phyloP scores from a whole-genome alignment of 192 early-diverging fungal genomes.

The Coemansia sp. region DNA sequence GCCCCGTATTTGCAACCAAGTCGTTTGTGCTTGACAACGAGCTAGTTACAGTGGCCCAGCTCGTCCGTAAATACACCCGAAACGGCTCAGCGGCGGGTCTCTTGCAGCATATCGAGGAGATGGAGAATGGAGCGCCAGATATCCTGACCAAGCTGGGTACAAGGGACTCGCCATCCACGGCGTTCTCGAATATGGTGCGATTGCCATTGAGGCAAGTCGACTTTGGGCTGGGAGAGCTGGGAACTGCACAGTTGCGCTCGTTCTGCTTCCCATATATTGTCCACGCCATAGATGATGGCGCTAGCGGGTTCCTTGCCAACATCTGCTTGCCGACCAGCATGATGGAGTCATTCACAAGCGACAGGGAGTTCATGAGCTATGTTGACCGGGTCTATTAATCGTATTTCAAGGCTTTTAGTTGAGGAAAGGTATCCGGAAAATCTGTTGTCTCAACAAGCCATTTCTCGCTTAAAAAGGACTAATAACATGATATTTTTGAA shows the following conservation, averaged over 20 bases:
- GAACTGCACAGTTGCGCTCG: slow-evolving; percentile 17
- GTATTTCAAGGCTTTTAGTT: too few relatives aligned
- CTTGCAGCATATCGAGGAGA: neutral
- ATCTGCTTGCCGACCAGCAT: slow-evolving; percentile 6
- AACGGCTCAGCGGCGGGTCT: neutral
- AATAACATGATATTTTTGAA: neutral
- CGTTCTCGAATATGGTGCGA: slow-evolving; percentile 30
- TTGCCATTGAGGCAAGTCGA: neutral
- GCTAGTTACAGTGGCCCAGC: slow-evolving; percentile 4
- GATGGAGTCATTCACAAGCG: neutral
- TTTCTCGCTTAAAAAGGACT: neutral
- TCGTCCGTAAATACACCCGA: neutral
- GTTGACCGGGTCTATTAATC: neutral
- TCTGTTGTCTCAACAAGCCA: too few relatives aligned
- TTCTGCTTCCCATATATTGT: slow-evolving; percentile 22
- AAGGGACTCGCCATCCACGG: slow-evolving; percentile 17
- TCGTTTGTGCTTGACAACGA: neutral
- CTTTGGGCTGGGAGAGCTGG: slow-evolving; percentile 3
- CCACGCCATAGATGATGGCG: slow-evolving; percentile 23
- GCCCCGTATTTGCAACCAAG: slow-evolving; percentile 3
- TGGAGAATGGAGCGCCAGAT: slow-evolving; percentile 3
- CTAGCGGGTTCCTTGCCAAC: slow-evolving; percentile 21
- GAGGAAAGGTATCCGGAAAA: too few relatives aligned
- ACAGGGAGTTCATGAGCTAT: neutral
- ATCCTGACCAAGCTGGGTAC: neutral